Evolutionary conservation across 1,284 basidiomycete species (phyloP).

Genomic region (Thelephora terrestris): DNA sequence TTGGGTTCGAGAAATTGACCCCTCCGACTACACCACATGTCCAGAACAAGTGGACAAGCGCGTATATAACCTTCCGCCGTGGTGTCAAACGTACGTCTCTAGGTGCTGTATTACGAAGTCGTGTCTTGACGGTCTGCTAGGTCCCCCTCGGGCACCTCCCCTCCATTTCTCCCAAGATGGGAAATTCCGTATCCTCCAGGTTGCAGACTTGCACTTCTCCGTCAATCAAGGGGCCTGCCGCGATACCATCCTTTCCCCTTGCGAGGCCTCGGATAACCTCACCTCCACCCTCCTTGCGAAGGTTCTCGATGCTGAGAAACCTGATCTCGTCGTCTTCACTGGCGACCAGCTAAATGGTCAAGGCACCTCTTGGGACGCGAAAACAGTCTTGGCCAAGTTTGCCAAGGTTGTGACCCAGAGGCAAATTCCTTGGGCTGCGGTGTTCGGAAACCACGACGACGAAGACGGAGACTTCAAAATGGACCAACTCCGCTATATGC

Average conservation of each 20-base stretch:
- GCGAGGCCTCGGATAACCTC: conserved; percentile 59
- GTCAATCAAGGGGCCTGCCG: conserved; percentile 64
- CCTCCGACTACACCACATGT: conserved; percentile 39
- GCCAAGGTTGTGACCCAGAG: conserved; percentile 67
- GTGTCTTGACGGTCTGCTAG: conserved; percentile 24
- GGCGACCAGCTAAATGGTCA: conserved; percentile 87
- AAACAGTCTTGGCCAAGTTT: conserved; percentile 83
- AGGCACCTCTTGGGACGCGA: conserved; percentile 78
- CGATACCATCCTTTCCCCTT: conserved; percentile 50
- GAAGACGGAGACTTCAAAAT: conserved; percentile 57
- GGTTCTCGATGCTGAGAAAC: conserved; percentile 75
- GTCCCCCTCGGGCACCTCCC: conserved; percentile 56
- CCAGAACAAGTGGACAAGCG: conserved; percentile 28
- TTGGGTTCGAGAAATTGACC: conserved; percentile 68
- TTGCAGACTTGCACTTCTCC: conserved; percentile 86
- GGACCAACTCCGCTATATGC: conserved; percentile 64
- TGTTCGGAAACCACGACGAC: conserved; percentile 90
- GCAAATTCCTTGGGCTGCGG: conserved; percentile 78
- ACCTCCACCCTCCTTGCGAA: conserved; percentile 60
- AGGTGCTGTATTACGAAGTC: neutral
- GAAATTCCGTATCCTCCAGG: conserved; percentile 81
- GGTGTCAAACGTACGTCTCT: conserved; percentile 53
- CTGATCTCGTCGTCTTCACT: conserved; percentile 83
- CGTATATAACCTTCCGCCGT: conserved; percentile 48
- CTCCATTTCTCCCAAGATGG: conserved; percentile 77